Evolutionary conservation across 345 rosid genomes (phyloP), one percentile per base, ranked within the genome.

Genomic region (Pseudoturritis turrita): DNA sequence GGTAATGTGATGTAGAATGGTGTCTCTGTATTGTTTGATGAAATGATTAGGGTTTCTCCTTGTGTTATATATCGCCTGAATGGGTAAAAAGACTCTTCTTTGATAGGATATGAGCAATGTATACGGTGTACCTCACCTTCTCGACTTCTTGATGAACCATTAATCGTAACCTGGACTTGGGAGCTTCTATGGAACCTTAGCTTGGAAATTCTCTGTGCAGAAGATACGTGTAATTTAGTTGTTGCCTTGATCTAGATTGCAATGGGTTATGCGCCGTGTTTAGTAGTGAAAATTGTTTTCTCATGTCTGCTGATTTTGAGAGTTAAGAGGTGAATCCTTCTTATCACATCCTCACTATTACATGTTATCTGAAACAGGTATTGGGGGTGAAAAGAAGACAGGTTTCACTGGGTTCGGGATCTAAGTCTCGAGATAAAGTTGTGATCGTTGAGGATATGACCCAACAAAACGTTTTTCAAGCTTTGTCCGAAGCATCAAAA

Each of bases 361-460:
- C 10, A 39, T 67, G 72, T 60, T 68, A 43, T 36, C 44, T 56
- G 58, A 28, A 19, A 28, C 84, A 95, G 96, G 96, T 89, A 41
- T 74, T 94, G 41, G 89, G 97, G 15, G 93, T 91, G 51, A 89
- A 91, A 82, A 82, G 79, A 66, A 88, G 99, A 81, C 96, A 89
- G 65, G 84, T 94, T 23, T 91, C 90, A 4, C 62, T 94, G 39
- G 90, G 89, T 68, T 80, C 89, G 2, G 97, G 97, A 39, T 91
- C 97, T 19, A 89, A 88, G 84, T 94, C 96, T 47, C 84, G 96
- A 77, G 93, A 87, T 82, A 91, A 94, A 81, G 85, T 91, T 63
- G 86, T 94, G 54, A 85, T 94, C 25, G 96, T 89, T 52, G 97
- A 89, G 74, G 95, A 85, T 58, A 72, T 84, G 68, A 82, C 78